Base-by-base conservation (phyloP, 805 yeast species). In the Barnettozyma botsteinii region DNA sequence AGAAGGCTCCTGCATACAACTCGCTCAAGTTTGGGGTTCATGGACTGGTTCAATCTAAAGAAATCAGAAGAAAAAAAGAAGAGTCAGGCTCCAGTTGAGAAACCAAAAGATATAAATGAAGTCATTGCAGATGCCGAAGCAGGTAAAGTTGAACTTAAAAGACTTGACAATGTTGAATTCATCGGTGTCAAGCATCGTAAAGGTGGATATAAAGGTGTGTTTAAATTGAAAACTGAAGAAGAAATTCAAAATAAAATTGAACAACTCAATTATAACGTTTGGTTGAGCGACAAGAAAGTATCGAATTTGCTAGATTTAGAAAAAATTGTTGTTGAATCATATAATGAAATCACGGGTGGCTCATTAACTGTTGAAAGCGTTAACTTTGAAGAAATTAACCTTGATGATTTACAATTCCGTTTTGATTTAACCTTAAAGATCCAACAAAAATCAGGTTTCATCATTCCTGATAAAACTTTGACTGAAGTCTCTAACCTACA, bases 21-120 rank as follows among this genome's bases (percentile, higher is more conserved):
- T 1, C 38, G 53, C 25, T 45, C 45, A 7, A 35, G 44, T 21
- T 31, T 37, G 9, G 65, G 67, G 20, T 62, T 66, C 48, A 52
- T 66, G 58, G 64, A 65, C 30, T 66, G 72, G 72, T 62, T 66
- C 43, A 61, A 55, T 35, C 48, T 51, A 34, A 63, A 59, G 49
- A 55, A 58, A 41, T 23, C 36, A 10, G 57, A 54, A 38, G 53
- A 57, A 23, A 45, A 48, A 25, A 44, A 48, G 32, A 41, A 33
- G 23, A 37, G 47, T 32, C 49, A 52, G 47, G 51, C 50, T 28
- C 25, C 29, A 6, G 33, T 36, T 10, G 44, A 41, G 13, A 41
- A 42, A 33, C 48, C 54, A 13, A 49, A 45, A 35, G 50, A 51
- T 40, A 45, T 55, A 14, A 47, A 57, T 37, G 59, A 61, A 22